Base-by-base conservation (phyloP, 2,329 filamentous ascomycete genomes). In the Ophiocordyceps sinensis region DNA sequence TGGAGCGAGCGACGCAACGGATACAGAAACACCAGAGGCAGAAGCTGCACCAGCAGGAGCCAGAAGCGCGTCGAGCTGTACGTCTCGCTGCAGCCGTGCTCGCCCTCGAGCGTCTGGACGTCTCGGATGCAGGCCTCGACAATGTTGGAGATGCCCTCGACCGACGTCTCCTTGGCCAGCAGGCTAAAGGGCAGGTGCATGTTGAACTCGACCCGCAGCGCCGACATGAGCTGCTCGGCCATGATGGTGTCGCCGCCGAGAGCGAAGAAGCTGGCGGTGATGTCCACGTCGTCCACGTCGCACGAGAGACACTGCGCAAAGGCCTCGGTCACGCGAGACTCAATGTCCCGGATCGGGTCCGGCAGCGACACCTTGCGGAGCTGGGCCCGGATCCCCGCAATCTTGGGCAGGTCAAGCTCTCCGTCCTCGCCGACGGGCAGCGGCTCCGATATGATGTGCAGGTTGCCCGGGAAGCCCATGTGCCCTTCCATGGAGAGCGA, bases 21-120 rank as follows among this genome's bases (percentile, higher is more conserved):
- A 45, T 69, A 73, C 34, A 75, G 48, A 1, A 75, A 42, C 3
- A 58, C 47, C 30, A 75, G 51, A 0, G 73, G 72, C 0, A 71
- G 38, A 6, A 75, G 62, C 45, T 76, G 70, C 5, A 73, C 36
- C 5, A 69, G 6, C 49, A 76, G 57, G 3, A 75, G 55, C n/a
- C 65, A 48, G 1, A 62, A 62, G 39, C 66, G 67, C 3, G 64
- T 71, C 1, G 71, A 74, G 47, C 67, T 72, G 48, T 58, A 59
- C 0, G 61, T 64, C 44, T 63, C 53, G n/a, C 54, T 52, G 44
- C 59, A 64, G 2, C 60, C 61, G n/a, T 54, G 54, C 5, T 57
- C 48, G 3, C 44, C 43, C 23, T 46, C 43, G 5, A 42, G 17
- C 4, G 34, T 29, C 9, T 43, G 37, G 4, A 47, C 40, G 2